Base-by-base conservation (phyloP, 176 grass and related monocot genomes). In the Poa pratensis region DNA sequence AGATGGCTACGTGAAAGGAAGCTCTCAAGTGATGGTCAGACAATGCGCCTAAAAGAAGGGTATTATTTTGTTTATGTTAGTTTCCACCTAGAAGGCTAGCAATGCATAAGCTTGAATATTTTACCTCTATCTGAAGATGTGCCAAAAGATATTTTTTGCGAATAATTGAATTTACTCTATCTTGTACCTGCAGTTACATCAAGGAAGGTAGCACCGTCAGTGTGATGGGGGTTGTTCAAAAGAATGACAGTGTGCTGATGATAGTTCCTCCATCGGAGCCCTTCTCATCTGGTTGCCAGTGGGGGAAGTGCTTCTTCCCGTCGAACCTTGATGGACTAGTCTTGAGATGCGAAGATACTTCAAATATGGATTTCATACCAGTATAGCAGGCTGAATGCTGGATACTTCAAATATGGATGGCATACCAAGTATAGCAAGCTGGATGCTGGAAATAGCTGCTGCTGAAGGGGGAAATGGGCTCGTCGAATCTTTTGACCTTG, bases 121-220 rank as follows among this genome's bases (percentile, higher is more conserved):
- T 83, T 34, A 62, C 30, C 49, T 7, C 71, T 53, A 62, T 42
- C 18, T 13, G 11, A 74, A 69, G 40, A 30, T 72, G 5, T 19
- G 24, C 20, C 18, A 66, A 19, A 69, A 37, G 7, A 59, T 77
- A 75, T 37, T 61, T 49, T 49, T 28, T 28, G 45, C 20, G 26
- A 87, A 43, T 76, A 19, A 37, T 64, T 79, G 3, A 43, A 53
- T 55, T 43, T 80, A 55, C 40, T 83, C 77, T 15, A 70, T 73
- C 73, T 61, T 77, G n/a, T 55, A 23, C 69, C 54, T 80, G 58
- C 79, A 98, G 96, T 84, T 98, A 98, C 78, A 92, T 98, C 39
- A 98, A 98, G 83, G 96, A 98, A 87, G 96, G 93, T n/a, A 98
- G 93, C 77, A 98, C 96, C n/a, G 93, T 98, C 51, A 98, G 96